A percentile compares a stretch with the other conserved stretches of the same genome.
Conservation (phyloP, 495 filamentous ascomycete species). For the Aspergillus panamensis region DNA sequence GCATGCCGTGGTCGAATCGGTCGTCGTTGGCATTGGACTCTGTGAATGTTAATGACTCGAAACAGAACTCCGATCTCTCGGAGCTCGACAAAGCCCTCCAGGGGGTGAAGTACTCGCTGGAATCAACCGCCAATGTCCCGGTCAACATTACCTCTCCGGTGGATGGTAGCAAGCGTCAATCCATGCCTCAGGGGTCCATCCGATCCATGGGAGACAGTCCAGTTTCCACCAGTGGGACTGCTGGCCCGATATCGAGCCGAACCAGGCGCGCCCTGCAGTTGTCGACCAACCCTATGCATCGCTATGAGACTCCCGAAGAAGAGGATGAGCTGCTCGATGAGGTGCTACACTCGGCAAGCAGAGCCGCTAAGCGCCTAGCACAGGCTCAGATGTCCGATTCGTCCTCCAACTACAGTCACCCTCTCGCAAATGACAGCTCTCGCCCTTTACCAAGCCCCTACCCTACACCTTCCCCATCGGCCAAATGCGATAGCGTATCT, state of each 20-base stretch:
- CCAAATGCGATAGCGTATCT: slow-evolving; percentile 65
- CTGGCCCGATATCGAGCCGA: slow-evolving; percentile 72
- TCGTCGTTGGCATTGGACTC: slow-evolving; percentile 80
- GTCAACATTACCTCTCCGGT: slow-evolving; percentile 42
- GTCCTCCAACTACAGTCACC: slow-evolving; percentile 44
- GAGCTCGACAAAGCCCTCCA: slow-evolving; percentile 80
- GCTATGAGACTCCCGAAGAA: slow-evolving; percentile 92
- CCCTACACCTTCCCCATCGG: slow-evolving; percentile 86
- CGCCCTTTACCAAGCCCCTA: slow-evolving; percentile 69
- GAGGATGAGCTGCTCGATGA: slow-evolving; percentile 95
- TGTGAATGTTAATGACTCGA: slow-evolving; percentile 44
- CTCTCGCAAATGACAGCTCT: slow-evolving; percentile 51
- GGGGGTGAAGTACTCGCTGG: slow-evolving; percentile 61
- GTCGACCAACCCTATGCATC: slow-evolving; percentile 67
- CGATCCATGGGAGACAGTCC: slow-evolving; percentile 61
- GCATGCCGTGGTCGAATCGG: slow-evolving; percentile 81
- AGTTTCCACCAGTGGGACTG: slow-evolving; percentile 46
- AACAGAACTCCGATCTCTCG: slow-evolving; percentile 47
- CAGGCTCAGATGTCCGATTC: slow-evolving; percentile 42
- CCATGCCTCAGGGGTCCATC: slow-evolving; percentile 66
- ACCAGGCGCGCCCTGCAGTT: slow-evolving; percentile 77
- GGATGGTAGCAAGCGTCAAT: slow-evolving; percentile 63
- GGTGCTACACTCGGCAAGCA: slow-evolving; percentile 59
- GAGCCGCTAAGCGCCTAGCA: slow-evolving; percentile 53
- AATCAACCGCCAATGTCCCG: slow-evolving; percentile 53